These are phyloP conservation scores for Ophiostoma sp. DNA, from an alignment of 2,329 filamentous ascomycete species.

Conservation along the genomic window DNA sequence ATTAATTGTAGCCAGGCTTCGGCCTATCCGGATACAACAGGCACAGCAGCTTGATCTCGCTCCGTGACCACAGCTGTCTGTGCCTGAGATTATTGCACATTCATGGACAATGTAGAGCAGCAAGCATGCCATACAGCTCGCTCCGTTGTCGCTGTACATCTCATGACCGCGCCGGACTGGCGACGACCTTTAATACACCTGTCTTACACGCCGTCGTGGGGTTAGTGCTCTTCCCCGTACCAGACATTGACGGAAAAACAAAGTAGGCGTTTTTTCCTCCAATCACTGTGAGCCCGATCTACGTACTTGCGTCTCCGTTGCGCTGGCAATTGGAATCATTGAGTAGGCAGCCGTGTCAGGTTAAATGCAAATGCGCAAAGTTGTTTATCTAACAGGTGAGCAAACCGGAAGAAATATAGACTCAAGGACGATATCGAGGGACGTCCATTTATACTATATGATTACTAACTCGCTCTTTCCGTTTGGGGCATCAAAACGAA, in stretches of 20 bases:
- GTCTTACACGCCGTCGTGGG: slow-evolving; percentile 7
- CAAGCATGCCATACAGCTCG: neutral
- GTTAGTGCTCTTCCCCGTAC: slow-evolving; percentile 2
- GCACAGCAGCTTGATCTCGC: too few species aligned
- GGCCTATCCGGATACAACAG: too few species aligned
- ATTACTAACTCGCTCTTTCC: neutral
- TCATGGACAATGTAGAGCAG: too few species aligned
- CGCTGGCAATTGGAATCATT: neutral
- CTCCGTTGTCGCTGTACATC: neutral
- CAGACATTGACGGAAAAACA: slow-evolving; percentile 1
- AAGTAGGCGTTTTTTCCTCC: slow-evolving; percentile 19
- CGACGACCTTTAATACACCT: neutral
- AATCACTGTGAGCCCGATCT: slow-evolving; percentile 14
- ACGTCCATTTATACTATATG: neutral
- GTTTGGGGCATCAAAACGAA: neutral
- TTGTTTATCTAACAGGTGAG: too few species aligned
- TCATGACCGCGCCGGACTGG: neutral
- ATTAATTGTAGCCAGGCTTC: too few species aligned
- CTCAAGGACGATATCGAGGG: neutral
- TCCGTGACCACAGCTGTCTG: too few species aligned
- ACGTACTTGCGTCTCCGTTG: neutral
- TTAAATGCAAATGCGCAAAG: too few species aligned
- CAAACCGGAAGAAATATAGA: too few species aligned
- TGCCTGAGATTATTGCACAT: too few species aligned
- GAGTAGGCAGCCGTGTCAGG: too few species aligned